phyloP scores from a whole-genome alignment of 1,139 yeast genomes.

The Magnusiomyces paraingens region DNA sequence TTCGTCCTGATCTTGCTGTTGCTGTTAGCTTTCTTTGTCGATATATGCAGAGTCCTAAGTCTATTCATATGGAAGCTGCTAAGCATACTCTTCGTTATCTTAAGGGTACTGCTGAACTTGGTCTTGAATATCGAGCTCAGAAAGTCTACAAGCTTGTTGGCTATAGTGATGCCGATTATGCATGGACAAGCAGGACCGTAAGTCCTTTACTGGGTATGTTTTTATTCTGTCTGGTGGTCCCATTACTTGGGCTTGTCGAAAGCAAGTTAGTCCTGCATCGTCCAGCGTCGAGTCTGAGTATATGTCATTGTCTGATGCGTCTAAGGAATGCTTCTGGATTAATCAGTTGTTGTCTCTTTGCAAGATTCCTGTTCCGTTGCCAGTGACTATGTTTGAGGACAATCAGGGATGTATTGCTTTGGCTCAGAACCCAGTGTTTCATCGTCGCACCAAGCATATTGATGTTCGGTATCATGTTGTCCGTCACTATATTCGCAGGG shows the following conservation, averaged over 20 bases:
- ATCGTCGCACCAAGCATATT: conserved; percentile 4
- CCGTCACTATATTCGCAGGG: neutral
- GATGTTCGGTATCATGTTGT: neutral
- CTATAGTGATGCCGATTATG: conserved; percentile 1
- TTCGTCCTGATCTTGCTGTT: conserved; percentile 18
- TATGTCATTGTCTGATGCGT: conserved; percentile 2
- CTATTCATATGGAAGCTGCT: too few species aligned
- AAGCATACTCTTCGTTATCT: too few species aligned
- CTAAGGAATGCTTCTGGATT: conserved; percentile 7
- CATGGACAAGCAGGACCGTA: neutral
- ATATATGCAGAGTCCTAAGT: too few species aligned
- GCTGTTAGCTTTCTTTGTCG: conserved; percentile 8
- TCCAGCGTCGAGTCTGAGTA: conserved; percentile 8
- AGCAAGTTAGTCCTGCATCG: neutral
- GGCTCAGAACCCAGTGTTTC: conserved; percentile 17
- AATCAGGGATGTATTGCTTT: conserved; percentile 18
- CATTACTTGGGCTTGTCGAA: conserved; percentile 16
- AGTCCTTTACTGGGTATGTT: conserved; percentile 18
- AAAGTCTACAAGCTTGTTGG: neutral
- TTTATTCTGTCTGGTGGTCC: conserved; percentile 13
- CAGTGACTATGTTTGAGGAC: conserved; percentile 15
- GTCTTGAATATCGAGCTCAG: neutral
- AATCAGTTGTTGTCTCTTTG: neutral
- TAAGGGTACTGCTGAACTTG: too few species aligned
- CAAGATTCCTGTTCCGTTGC: neutral